Conservation (phyloP, 345 rosid genomes). For the Dipteronia dyeriana region DNA sequence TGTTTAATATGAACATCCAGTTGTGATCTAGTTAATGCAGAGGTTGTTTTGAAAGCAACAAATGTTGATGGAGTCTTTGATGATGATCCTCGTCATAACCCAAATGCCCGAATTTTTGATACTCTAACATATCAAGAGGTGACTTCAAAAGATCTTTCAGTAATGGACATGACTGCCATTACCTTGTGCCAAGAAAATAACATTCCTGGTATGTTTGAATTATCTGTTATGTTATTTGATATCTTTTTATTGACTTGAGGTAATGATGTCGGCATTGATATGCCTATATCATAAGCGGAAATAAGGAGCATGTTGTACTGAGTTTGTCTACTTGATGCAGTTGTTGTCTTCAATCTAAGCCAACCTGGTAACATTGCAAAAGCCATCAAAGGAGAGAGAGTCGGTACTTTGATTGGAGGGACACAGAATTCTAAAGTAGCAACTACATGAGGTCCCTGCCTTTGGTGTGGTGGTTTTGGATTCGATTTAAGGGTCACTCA, state of each 20-base stretch:
- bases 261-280: neutral
- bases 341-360: conserved; percentile 84
- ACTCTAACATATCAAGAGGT: conserved; percentile 82
- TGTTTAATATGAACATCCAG: conserved; percentile 4
- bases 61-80: conserved; percentile 93
- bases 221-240: neutral
- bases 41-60: conserved; percentile 91
- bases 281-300: neutral
- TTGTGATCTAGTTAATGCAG: conserved; percentile 70
- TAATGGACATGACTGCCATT: conserved; percentile 98
- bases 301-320: neutral
- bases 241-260: neutral
- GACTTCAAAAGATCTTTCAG: conserved; percentile 86
- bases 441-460: conserved; percentile 17
- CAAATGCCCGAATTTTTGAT: conserved; percentile 78
- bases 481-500: neutral
- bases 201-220: conserved; percentile 68
- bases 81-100: conserved; percentile 80
- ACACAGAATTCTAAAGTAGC: conserved; percentile 45
- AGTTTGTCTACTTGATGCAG: conserved; percentile 41
- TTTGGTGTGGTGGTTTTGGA: neutral
- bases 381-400: conserved; percentile 89
- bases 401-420: conserved; percentile 83
- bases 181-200: conserved; percentile 96
- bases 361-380: conserved; percentile 80